phyloP scores from a whole-genome alignment of 2,329 filamentous ascomycete species.

The Sodiomyces alkalinus region DNA sequence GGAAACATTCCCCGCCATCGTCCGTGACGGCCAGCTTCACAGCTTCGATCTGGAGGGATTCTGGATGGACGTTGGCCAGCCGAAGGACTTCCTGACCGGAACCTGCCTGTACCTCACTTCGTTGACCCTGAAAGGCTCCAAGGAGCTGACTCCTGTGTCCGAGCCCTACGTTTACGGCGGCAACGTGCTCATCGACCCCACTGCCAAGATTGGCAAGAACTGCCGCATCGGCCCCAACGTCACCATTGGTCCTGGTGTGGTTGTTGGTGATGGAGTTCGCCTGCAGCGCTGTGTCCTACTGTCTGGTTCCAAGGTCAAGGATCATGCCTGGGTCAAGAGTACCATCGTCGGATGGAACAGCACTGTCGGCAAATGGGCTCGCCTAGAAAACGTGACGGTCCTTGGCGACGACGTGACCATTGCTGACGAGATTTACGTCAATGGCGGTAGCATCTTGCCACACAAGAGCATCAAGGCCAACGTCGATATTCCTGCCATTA shows the following conservation, averaged over 20 bases:
- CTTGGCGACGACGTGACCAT: conserved; percentile 96
- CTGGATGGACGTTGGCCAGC: conserved; percentile 99
- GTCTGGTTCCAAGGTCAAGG: conserved; percentile 85
- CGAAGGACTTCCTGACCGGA: conserved; percentile 93
- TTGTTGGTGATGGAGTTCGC: conserved; percentile 85
- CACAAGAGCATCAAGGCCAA: conserved; percentile 99
- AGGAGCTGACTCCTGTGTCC: conserved; percentile 58
- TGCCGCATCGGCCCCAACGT: conserved; percentile 97
- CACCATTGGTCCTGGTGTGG: conserved; percentile 82
- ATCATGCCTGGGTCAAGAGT: conserved; percentile 97
- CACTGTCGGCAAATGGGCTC: conserved; percentile 86
- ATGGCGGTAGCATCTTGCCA: conserved; percentile 84
- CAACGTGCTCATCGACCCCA: conserved; percentile 88
- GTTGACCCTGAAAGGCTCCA: conserved; percentile 76
- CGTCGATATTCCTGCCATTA: conserved; percentile 64
- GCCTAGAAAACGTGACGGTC: conserved; percentile 95
- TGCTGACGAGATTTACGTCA: conserved; percentile 91
- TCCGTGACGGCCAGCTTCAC: conserved; percentile 78
- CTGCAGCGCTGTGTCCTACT: conserved; percentile 87
- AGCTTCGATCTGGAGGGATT: conserved; percentile 94
- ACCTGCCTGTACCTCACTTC: conserved; percentile 94
- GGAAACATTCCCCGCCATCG: conserved; percentile 94
- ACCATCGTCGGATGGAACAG: conserved; percentile 99
- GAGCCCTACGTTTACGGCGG: conserved; percentile 80
- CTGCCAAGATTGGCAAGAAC: conserved; percentile 94